Evolutionary conservation across 331 rosid genomes (phyloP), one percentile per base, ranked within the genome.

Genomic region (Arachis monticola): DNA sequence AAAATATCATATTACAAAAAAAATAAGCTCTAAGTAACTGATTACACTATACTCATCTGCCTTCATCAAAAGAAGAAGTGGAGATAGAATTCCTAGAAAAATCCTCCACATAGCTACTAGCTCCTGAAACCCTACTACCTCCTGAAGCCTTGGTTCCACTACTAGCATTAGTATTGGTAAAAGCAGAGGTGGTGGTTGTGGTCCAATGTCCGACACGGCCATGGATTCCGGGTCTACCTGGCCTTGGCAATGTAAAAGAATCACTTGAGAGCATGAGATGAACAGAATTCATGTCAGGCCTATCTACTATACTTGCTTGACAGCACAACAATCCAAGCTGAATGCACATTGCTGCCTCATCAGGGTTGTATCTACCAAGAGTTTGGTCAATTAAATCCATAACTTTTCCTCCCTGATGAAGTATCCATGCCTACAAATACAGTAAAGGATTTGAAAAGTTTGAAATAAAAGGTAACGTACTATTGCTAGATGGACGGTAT

Each of bases 261-360:
- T 91, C 92, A 50, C 97, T 89, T 5, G 94, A 91, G 52, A 93
- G 79, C 91, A 93, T 88, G 74, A 93, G 96, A 77, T 89, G 86
- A 77, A 91, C 85, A n/a, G 88, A 17, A 46, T 85, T 93, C 98
- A 93, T 91, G 79, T 93, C 96, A 3, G 97, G 98, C 80, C 98
- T 76, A 1, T 93, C 92, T 4, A 60, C 44, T 72, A 84, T 3
- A 44, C 60, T 84, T 14, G 93, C 85, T 78, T 91, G 97, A 58
- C 97, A 93, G 57, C 98, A 93, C 77, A 89, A 69, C 80, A 93
- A 82, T 48, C 98, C 98, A 31, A 93, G 81, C 61, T 93, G 98
- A 78, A 88, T 75, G 86, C 96, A 91, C 96, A 89, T 91, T 31
- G 97, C 97, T 60, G 87, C 97, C 82, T 93, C 98, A 51, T 88